Evolutionary conservation across 2,329 filamentous ascomycete species (phyloP), one percentile per base, ranked within the genome.

Genomic region (Fusarium sublunatum): DNA sequence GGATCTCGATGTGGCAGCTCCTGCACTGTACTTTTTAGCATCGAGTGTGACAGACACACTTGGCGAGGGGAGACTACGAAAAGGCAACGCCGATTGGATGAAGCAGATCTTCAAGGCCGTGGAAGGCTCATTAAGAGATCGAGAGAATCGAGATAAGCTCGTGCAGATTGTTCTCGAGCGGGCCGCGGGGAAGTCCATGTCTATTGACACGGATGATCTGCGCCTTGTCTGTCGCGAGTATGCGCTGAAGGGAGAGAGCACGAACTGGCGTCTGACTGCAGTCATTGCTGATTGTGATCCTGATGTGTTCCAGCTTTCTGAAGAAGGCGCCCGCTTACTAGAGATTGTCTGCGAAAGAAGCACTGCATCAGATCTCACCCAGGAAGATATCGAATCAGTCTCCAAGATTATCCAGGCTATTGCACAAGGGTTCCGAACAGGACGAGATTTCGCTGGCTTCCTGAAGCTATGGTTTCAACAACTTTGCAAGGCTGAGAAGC

Each of bases 401-500:
- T 68, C 70, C 5, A 68, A 75, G 10, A 77, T 83, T 5, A 73
- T 84, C 4, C 72, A 75, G 3, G 72, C 78, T 1, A 75, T 84
- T 19, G 77, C 79, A 2, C 72, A 77, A 47, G 81, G 81, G 0
- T 83, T 79, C 60, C 77, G 77, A 7, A 78, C 73, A 6, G 77
- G 74, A 10, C 79, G 81, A 48, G 78, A 80, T 52, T 69, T 84
- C 11, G 70, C 79, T 0, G 73, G 76, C 6, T 85, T 84, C 53
- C 57, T 84, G 57, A 77, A 76, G 43, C 69, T 79, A 2, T 85
- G 83, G 83, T 81, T 76, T 43, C 67, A 74, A 38, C 77, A 81
- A 53, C 73, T 83, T 2, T 74, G 72, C 34, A 69, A 75, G 12
- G 69, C 73, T 13, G 75, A 78, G 52, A 66, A 71, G 40, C 65